Evolutionary conservation across 2,329 filamentous ascomycete species (phyloP).

Genomic region (Bipolaris bicolor): DNA sequence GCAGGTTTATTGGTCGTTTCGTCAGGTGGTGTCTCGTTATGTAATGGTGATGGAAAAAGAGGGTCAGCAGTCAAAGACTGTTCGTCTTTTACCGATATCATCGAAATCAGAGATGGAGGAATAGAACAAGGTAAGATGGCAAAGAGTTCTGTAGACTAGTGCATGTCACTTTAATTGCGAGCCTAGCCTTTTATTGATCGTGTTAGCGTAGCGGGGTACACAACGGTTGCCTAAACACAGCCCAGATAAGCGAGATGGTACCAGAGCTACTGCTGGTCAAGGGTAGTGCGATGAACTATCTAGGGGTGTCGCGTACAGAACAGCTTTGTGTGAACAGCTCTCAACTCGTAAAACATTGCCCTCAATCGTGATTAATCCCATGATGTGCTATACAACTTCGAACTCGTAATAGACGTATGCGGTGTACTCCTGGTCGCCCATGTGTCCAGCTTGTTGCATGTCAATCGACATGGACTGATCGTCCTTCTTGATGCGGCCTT

Average conservation of each 20-base stretch:
- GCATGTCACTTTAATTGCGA: neutral
- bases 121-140: neutral
- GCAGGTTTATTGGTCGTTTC: too few species aligned
- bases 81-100: neutral
- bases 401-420: slow-evolving; percentile 98
- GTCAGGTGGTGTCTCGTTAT: neutral
- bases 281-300: neutral
- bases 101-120: neutral
- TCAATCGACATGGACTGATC: slow-evolving; percentile 80
- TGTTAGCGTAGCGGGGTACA: neutral
- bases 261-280: neutral
- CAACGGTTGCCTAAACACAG: neutral
- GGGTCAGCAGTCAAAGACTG: too few species aligned
- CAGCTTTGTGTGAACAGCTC: neutral
- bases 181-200: neutral
- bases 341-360: neutral
- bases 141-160: neutral
- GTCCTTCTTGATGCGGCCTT: slow-evolving; percentile 88
- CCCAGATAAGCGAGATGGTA: neutral
- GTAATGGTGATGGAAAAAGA: neutral
- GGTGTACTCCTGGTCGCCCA: slow-evolving; percentile 84
- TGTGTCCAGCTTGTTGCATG: slow-evolving; percentile 75
- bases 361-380: neutral
- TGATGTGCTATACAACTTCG: slow-evolving; percentile 63
- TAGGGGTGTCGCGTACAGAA: neutral